Evolutionary conservation across 805 yeast species (phyloP).

Genomic region (Zygoascus bituminiphila): DNA sequence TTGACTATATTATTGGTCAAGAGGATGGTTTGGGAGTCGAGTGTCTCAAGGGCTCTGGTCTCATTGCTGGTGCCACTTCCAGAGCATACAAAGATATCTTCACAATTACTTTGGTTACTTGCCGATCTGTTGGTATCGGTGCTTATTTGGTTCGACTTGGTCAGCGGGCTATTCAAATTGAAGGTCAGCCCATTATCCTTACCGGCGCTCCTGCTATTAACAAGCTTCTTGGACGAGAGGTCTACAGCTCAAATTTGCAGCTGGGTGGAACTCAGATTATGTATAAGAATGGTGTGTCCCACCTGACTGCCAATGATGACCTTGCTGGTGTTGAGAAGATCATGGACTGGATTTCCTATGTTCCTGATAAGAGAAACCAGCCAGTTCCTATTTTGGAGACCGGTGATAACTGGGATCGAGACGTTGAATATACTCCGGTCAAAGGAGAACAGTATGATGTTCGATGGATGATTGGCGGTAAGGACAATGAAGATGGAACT

Average conservation of each 20-base stretch:
- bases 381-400: conserved; percentile 82
- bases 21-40: conserved; percentile 98
- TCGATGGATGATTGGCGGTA: conserved; percentile 90
- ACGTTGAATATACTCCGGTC: conserved; percentile 70
- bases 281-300: conserved; percentile 98
- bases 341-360: conserved; percentile 89
- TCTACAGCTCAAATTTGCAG: conserved; percentile 92
- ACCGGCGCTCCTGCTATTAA: conserved; percentile 99
- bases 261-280: conserved; percentile 98
- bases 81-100: conserved; percentile 96
- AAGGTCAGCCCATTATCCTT: conserved; percentile 96
- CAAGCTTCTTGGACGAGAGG: conserved; percentile 94
- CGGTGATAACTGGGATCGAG: conserved; percentile 90
- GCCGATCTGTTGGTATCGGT: conserved; percentile 99
- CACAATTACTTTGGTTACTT: conserved; percentile 96
- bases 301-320: conserved; percentile 93
- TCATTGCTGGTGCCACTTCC: conserved; percentile 98
- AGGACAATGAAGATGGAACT: conserved; percentile 59
- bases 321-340: conserved; percentile 93
- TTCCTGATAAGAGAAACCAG: conserved; percentile 82
- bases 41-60: conserved; percentile 95
- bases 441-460: conserved; percentile 76
- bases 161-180: conserved; percentile 97
- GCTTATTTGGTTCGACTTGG: conserved; percentile 97
- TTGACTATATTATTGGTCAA: conserved; percentile 81